Conservation (phyloP, 2,329 filamentous ascomycete genomes). For the Lachnellula cervina region DNA sequence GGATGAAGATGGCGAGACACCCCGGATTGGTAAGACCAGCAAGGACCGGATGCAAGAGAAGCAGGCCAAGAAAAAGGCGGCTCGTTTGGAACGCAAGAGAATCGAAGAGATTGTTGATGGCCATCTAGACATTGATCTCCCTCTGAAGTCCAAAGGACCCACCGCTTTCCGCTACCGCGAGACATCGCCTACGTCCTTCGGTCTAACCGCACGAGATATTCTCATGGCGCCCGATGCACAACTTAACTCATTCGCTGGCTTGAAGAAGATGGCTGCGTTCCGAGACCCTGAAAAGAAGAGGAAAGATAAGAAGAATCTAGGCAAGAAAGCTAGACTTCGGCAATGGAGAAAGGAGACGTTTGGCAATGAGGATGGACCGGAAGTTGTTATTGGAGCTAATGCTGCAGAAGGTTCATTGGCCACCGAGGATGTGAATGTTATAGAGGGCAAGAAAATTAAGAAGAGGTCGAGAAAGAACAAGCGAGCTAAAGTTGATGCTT, state of each 20-base stretch:
- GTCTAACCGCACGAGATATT: conserved; percentile 85
- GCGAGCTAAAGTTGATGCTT: conserved; percentile 2
- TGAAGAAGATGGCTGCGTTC: conserved; percentile 93
- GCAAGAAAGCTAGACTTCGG: conserved; percentile 86
- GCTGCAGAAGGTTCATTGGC: conserved; percentile 22
- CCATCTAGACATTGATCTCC: conserved; percentile 68
- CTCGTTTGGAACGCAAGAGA: conserved; percentile 75
- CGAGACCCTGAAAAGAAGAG: conserved; percentile 84
- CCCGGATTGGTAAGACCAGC: conserved; percentile 55
- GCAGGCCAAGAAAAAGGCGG: conserved; percentile 58
- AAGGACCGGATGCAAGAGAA: conserved; percentile 57
- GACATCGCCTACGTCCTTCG: conserved; percentile 84
- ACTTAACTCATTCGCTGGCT: conserved; percentile 83
- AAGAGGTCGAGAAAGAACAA: conserved; percentile 45
- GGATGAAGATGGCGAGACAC: conserved; percentile 6
- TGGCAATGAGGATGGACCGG: conserved; percentile 42
- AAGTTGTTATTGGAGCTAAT: conserved; percentile 25
- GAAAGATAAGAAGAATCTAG: conserved; percentile 79
- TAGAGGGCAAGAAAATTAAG: conserved; percentile 43
- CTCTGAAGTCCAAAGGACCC: conserved; percentile 49
- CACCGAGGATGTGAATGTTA: conserved; percentile 29
- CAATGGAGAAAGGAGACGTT: conserved; percentile 74
- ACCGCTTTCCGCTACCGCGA: conserved; percentile 84
- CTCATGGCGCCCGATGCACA: conserved; percentile 79
- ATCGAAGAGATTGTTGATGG: conserved; percentile 84